phyloP scores from a whole-genome alignment of 805 yeast genomes.

The Pichia rugopelliculosa region DNA sequence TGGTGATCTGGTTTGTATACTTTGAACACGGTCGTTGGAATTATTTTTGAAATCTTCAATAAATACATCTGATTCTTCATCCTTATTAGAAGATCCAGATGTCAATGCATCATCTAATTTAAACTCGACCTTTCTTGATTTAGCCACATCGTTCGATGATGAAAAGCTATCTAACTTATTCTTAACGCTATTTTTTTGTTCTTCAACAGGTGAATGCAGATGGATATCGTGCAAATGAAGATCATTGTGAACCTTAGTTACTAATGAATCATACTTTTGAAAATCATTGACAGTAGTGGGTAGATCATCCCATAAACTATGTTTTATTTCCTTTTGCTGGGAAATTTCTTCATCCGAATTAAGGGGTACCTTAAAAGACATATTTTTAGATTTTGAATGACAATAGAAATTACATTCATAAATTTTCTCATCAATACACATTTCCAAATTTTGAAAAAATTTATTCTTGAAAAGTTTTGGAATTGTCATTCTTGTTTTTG shows the following conservation, averaged over 20 bases:
- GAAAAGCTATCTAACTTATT: not conserved
- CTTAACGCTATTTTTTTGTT: not conserved
- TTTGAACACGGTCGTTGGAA: no score
- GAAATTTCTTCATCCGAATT: constrained; percentile 7
- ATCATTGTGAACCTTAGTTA: not conserved
- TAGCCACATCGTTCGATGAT: not conserved
- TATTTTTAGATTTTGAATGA: constrained; percentile 10
- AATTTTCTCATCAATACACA: constrained; percentile 45
- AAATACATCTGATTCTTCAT: not conserved
- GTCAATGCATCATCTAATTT: not conserved
- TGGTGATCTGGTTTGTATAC: no score
- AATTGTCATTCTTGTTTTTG: constrained; percentile 45
- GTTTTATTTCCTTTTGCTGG: constrained; percentile 5
- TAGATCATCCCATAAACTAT: constrained; percentile 7
- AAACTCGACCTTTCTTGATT: not conserved
- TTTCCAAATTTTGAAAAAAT: constrained; percentile 53
- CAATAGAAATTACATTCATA: constrained; percentile 22
- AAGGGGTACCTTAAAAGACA: constrained; percentile 6
- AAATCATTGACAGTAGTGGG: not conserved
- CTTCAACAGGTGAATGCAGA: not conserved
- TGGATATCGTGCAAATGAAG: not conserved
- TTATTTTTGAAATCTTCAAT: not conserved
- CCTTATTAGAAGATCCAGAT: not conserved
- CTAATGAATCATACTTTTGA: not conserved
- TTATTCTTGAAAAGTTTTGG: constrained; percentile 51